Evolutionary conservation across 2,329 filamentous ascomycete species (phyloP).

Genomic region (Penicillium sp.): DNA sequence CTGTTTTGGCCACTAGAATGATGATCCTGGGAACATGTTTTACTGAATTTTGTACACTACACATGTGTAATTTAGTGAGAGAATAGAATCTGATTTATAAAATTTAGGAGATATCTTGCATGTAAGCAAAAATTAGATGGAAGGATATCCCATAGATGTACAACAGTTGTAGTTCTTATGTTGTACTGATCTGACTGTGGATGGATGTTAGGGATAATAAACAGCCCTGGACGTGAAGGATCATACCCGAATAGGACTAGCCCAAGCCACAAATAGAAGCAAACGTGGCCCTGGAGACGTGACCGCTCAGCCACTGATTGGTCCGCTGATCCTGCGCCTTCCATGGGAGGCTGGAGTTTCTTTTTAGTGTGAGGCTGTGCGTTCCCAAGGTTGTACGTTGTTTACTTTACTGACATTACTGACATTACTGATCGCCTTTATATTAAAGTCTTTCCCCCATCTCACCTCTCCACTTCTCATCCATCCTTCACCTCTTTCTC

Average conservation of each 20-base stretch:
- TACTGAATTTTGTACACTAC: not conserved
- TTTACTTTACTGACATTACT: not conserved
- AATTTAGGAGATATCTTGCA: not conserved
- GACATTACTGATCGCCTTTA: not conserved
- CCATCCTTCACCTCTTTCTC: slow-evolving; percentile 1
- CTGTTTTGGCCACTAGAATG: slow-evolving; percentile 4
- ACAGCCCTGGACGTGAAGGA: not conserved
- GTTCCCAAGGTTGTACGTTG: not conserved
- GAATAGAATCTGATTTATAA: not conserved
- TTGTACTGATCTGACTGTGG: not conserved
- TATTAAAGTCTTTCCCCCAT: slow-evolving; percentile 10
- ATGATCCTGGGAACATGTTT: slow-evolving; percentile 1
- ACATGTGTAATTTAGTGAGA: not conserved
- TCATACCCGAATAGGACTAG: slow-evolving; percentile 8
- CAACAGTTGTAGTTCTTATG: no score
- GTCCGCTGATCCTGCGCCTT: slow-evolving; percentile 16
- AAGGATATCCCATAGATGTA: no score
- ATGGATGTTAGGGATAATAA: not conserved
- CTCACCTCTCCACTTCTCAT: not conserved
- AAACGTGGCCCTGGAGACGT: slow-evolving; percentile 19
- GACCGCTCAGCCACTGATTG: slow-evolving; percentile 15
- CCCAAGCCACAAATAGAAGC: slow-evolving; percentile 19
- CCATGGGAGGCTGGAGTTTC: slow-evolving; percentile 15
- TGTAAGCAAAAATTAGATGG: not conserved
- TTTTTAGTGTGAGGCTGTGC: slow-evolving; percentile 13